Conservation (phyloP, 352 stramenopile genomes). For the Hyaloperonospora brassicae region DNA sequence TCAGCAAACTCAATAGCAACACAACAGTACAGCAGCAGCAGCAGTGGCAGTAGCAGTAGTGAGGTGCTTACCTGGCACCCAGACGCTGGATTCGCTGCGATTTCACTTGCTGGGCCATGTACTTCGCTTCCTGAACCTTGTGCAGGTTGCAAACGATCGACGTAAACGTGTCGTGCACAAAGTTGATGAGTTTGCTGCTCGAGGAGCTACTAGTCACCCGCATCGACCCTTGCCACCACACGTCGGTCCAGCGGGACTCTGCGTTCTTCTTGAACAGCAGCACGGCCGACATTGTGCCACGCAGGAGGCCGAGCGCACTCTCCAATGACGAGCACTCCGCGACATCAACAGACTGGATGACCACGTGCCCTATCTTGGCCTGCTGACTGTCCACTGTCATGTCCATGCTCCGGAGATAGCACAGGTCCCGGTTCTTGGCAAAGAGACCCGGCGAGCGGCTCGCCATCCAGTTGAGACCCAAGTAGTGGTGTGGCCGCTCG, state of each 20-base stretch:
- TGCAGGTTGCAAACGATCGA: slow-evolving; percentile 50
- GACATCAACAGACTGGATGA: slow-evolving; percentile 52
- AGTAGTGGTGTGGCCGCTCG: slow-evolving; percentile 40
- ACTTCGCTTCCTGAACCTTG: slow-evolving; percentile 50
- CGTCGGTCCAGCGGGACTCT: slow-evolving; percentile 30
- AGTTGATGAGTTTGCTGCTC: slow-evolving; percentile 34
- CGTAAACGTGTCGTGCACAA: slow-evolving; percentile 52
- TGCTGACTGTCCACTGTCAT: slow-evolving; percentile 36
- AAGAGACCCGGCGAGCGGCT: slow-evolving; percentile 39
- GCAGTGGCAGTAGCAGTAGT: too few relatives aligned
- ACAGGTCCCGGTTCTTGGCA: slow-evolving; percentile 51
- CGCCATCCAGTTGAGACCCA: slow-evolving; percentile 65
- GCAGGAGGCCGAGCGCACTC: slow-evolving; percentile 37
- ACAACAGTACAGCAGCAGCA: not conserved
- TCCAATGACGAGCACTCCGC: slow-evolving; percentile 49
- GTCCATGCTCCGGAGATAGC: slow-evolving; percentile 48
- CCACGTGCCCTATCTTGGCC: slow-evolving; percentile 45
- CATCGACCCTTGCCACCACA: slow-evolving; percentile 56
- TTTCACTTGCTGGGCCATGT: slow-evolving; percentile 51
- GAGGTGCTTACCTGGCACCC: slow-evolving; percentile 37
- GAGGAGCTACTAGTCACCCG: slow-evolving; percentile 33
- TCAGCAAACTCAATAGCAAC: slow-evolving; percentile 3
- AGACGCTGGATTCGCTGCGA: slow-evolving; percentile 33
- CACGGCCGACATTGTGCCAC: slow-evolving; percentile 46
- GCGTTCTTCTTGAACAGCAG: slow-evolving; percentile 49